Base-by-base conservation (phyloP, 2,329 filamentous ascomycete genomes). In the Trichoderma atroviride region DNA sequence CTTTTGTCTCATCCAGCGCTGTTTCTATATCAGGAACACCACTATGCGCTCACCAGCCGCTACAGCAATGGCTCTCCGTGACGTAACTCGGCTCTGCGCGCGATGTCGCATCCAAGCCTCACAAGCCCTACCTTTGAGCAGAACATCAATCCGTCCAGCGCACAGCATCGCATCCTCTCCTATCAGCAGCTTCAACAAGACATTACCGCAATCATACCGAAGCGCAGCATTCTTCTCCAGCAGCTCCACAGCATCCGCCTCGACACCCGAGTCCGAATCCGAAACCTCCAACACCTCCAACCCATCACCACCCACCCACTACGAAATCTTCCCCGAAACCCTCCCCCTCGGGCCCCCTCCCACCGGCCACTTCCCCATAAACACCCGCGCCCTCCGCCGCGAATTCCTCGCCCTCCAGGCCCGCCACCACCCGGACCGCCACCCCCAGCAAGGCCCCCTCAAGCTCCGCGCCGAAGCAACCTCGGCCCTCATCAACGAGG, bases 391-490 rank as follows among this genome's bases (percentile, higher is more conserved):
- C 19, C 87, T 98, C 24, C 92, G 92, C 61, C 87, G 88, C 73
- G 96, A 99, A 78, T 98, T 97, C 82, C 88, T 98, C 16, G 87
- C 88, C 70, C 87, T 97, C 0, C 96, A 99, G 81, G 87, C 89
- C 22, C 85, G 86, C 55, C 87, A 91, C 13, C 92, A 96, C 79
- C 92, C 92, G 0, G 92, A 96, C 78, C 83, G 91, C 70, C 83
- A 86, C 77, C 83, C 87, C 74, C 72, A 85, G 27, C 73, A 52
- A 37, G 27, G 27, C 27, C 27, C 27, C 27, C 27, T 27, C 79
- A 84, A 90, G 81, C 74, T 81, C 74, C 76, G 86, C 59, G 93
- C 94, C 24, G 92, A 96, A 79, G 91, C 89, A 0, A 83, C 90
- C n/a, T 96, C 92, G 11, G 88, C 93, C 9, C 86, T 88, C 31